Base-by-base conservation (phyloP, 257 asterid genomes). In the Solanum etuberosum region DNA sequence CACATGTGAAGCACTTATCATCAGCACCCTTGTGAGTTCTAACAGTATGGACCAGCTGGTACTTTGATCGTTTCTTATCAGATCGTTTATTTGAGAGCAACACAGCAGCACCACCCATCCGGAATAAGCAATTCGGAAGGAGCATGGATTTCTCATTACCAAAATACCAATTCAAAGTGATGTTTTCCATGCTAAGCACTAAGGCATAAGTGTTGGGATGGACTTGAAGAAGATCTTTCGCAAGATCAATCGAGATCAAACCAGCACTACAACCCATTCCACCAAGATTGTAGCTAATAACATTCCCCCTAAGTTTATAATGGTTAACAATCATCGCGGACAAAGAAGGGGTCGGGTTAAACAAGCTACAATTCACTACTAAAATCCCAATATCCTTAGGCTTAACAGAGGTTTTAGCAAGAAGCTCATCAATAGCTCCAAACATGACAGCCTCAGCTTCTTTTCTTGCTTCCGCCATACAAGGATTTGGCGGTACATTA, bases 221-320 rank as follows among this genome's bases (percentile, higher is more conserved):
- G 54, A 93, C 97, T 89, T 93, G 98, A 23, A 95, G 91, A 59
- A 95, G 96, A 91, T 95, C 97, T 86, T 94, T 94, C 21, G 98
- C 98, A 87, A 94, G 96, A 93, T 95, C 98, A 1, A 93, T 93
- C 2, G 98, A 92, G 85, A 94, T 95, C 37, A 95, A 92, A 76
- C 98, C 96, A 63, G 98, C 98, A 76, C 98, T 95, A 46, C 98
- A 95, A 29, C 98, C 98, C 98, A 95, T 95, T 54, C 98, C 98
- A 8, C 98, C 98, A 10, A 95, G 93, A 88, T 95, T 95, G 57
- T 92, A 93, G 83, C 98, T 94, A 23, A 92, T 23, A 31, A 95
- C 89, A 76, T 95, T 95, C 57, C 98, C 98, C 70, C 98, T 83
- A 14, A 95, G 96, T 65, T 93, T 95, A 89, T 95, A 95, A 89